phyloP scores from a whole-genome alignment of 1,284 basidiomycete genomes.

The Pseudomicrostroma phylloplanum region DNA sequence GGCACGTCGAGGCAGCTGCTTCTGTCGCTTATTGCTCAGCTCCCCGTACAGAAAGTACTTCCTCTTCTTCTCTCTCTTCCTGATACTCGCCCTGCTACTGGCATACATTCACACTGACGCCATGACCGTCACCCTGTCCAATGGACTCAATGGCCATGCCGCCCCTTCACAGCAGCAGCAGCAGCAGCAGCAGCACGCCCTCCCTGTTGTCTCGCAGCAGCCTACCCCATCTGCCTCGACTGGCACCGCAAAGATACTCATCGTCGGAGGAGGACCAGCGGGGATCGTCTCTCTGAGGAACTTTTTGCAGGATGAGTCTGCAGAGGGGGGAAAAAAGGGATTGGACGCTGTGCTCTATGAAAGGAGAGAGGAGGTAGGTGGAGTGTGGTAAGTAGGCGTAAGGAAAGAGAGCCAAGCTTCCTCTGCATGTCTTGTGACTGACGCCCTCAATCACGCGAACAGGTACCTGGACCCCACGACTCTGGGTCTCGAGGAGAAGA shows the following conservation, averaged over 20 bases:
- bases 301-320: conserved; percentile 16
- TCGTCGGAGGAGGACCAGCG: conserved; percentile 40
- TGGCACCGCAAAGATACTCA: conserved; percentile 16
- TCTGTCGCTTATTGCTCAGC: too few relatives aligned
- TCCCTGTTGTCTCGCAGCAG: conserved; percentile 1
- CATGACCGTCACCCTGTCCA: too few relatives aligned
- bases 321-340: background rate
- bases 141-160: too few relatives aligned
- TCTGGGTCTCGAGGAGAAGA: conserved; percentile 13
- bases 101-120: too few relatives aligned
- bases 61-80: too few relatives aligned
- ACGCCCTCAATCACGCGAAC: background rate
- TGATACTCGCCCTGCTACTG: too few relatives aligned
- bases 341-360: conserved; percentile 30
- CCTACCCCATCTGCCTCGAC: background rate
- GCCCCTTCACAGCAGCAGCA: too few relatives aligned
- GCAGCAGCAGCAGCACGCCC: background rate
- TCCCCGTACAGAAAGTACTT: too few relatives aligned
- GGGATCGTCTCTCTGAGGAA: conserved; percentile 38
- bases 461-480: conserved; percentile 10
- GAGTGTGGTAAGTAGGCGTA: conserved; percentile 27
- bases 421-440: background rate
- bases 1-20: too few relatives aligned
- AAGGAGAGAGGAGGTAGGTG: conserved; percentile 33
- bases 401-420: background rate